Base-by-base conservation (phyloP, 1,284 basidiomycete genomes). In the Kwoniella shivajii region DNA sequence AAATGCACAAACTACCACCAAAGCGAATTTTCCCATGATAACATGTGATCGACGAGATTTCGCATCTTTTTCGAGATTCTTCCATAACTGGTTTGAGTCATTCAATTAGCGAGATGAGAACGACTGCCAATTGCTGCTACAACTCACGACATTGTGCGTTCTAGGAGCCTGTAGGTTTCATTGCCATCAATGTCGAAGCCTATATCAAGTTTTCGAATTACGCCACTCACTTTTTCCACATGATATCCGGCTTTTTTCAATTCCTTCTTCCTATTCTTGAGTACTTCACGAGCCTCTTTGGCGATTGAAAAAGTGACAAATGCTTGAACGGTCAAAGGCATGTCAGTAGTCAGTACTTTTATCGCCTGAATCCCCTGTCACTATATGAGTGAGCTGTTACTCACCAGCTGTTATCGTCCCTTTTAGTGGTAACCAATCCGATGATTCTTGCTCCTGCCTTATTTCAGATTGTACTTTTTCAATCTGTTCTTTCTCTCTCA, bases 31-130 rank as follows among this genome's bases (percentile, higher is more conserved):
- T n/a, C 66, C 71, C 6, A 61, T 59, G 4, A 61, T 47, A 6
- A 50, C 49, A 24, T 66, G 63, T 1, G 54, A 49, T 9, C 50
- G 56, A 16, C 60, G 47, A 13, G 60, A 53, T 34, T 61, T 54
- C 3, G 55, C 58, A 43, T 64, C 63, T 36, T 62, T 56, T 29
- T 67, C 67, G 5, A 71, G 61, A 49, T 73, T 73, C 33, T 58
- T 54, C 68, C 68, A 73, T 6, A 71, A 54, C 70, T 71, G 20
- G 1, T 1, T n/a, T 24, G 16, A 26, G 1, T 34, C 14, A 24
- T 38, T 11, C 37, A 2, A 7, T 38, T 20, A 7, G 37, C 37
- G 16, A 20, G 26, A 26, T 1, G n/a, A 38, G 5, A 18, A 33
- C 47, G 20, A 42, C 34, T 41, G 6, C 9, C 5, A 18, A 37